phyloP scores from a whole-genome alignment of 345 rosid species.

The Hirschfeldia incana region DNA sequence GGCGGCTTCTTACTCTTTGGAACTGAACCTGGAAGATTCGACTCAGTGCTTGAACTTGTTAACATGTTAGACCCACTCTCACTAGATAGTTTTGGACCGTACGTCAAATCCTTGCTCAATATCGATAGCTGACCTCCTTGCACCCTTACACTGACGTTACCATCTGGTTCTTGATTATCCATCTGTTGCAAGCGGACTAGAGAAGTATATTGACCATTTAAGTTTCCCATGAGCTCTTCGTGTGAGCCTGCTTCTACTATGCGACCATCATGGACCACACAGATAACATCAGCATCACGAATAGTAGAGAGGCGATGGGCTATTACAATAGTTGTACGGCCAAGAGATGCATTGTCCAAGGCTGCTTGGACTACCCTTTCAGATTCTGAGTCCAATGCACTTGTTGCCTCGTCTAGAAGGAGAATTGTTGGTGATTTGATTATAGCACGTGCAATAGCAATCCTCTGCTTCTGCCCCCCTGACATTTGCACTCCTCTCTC shows the following conservation, averaged over 20 bases:
- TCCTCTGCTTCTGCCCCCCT: not conserved
- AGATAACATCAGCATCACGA: conserved; percentile 71
- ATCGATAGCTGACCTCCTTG: not conserved
- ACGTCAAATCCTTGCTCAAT: conserved; percentile 34
- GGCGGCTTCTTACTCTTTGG: conserved; percentile 25
- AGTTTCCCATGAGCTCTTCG: conserved; percentile 59
- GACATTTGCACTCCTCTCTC: conserved; percentile 66
- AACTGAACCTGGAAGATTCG: not conserved
- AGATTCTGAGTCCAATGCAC: conserved; percentile 87
- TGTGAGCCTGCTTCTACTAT: conserved; percentile 81
- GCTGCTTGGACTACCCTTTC: conserved; percentile 95
- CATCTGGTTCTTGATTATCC: conserved; percentile 26
- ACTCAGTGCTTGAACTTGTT: conserved; percentile 12
- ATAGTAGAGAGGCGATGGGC: conserved; percentile 90
- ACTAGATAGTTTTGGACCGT: conserved; percentile 43
- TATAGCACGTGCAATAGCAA: conserved; percentile 54
- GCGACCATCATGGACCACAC: conserved; percentile 76
- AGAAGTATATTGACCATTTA: conserved; percentile 71
- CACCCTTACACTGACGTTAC: conserved; percentile 33
- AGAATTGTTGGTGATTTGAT: conserved; percentile 74
- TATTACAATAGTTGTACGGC: conserved; percentile 80
- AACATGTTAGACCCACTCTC: conserved; percentile 47
- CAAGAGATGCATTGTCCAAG: conserved; percentile 71
- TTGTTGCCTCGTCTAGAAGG: conserved; percentile 83
- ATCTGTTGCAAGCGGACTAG: conserved; percentile 58